These are phyloP conservation scores for Cyclotella atomus DNA, from an alignment of 108 stramenopile species.

Conservation along the genomic window DNA sequence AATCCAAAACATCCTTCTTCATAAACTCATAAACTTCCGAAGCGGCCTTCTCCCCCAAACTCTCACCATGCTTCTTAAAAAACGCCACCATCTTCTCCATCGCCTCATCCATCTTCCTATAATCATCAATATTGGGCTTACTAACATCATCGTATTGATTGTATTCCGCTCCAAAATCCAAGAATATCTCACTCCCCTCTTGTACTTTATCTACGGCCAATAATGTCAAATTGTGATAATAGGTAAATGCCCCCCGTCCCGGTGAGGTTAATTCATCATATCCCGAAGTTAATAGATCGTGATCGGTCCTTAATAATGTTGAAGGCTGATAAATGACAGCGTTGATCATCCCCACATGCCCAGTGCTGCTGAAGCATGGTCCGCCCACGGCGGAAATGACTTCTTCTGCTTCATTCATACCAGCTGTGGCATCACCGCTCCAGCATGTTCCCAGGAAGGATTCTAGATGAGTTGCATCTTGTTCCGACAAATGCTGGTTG, in stretches of 20 bases:
- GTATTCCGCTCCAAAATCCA: conserved; percentile 69
- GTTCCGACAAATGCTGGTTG: conserved; percentile 14
- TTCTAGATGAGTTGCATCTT: conserved; percentile 18
- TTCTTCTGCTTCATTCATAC: conserved; percentile 39
- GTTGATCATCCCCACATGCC: conserved; percentile 53
- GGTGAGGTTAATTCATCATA: conserved; percentile 52
- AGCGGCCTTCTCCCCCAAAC: conserved; percentile 57
- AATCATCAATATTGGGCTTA: conserved; percentile 69
- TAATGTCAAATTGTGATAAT: conserved; percentile 68
- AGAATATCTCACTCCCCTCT: conserved; percentile 81
- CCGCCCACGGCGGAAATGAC: conserved; percentile 51
- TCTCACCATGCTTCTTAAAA: conserved; percentile 58
- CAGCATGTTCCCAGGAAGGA: conserved; percentile 38
- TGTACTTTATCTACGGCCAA: conserved; percentile 61
- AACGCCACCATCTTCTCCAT: conserved; percentile 58
- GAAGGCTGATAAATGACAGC: conserved; percentile 49
- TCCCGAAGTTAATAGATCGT: conserved; percentile 35
- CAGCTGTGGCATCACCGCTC: conserved; percentile 47
- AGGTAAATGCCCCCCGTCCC: conserved; percentile 64
- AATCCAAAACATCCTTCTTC: conserved; percentile 63
- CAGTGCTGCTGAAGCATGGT: conserved; percentile 44
- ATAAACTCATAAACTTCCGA: conserved; percentile 77
- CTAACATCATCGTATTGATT: conserved; percentile 50
- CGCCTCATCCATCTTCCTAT: conserved; percentile 68
- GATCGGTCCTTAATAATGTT: conserved; percentile 41